Percentiles rank a stretch among this genome's conserved stretches.
These are phyloP conservation scores for Epichloe amarillans DNA, from an alignment of 2,329 filamentous ascomycete genomes.

Conservation along the genomic window DNA sequence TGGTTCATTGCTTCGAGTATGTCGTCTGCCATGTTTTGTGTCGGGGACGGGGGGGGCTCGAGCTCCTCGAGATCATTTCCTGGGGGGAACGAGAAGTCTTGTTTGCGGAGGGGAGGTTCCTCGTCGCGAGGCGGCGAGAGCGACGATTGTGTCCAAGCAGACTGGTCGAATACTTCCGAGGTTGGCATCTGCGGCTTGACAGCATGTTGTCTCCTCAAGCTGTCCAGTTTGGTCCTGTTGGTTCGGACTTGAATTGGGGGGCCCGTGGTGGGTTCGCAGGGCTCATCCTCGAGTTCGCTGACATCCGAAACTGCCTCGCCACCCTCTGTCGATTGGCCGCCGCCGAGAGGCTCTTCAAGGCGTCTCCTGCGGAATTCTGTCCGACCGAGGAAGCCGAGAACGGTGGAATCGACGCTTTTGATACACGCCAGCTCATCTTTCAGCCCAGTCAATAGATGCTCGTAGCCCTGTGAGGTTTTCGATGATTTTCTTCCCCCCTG, in stretches of 20 bases:
- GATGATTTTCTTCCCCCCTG: slow-evolving; percentile 8
- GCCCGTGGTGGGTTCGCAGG: slow-evolving; percentile 6
- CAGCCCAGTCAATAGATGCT: slow-evolving; percentile 28
- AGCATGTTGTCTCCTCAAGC: slow-evolving; percentile 11
- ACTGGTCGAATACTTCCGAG: slow-evolving; percentile 9
- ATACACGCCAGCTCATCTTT: slow-evolving; percentile 25
- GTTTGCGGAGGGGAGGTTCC: neutral
- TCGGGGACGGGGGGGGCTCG: slow-evolving; percentile 21
- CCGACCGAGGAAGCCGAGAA: slow-evolving; percentile 8
- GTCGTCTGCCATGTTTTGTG: slow-evolving; percentile 39
- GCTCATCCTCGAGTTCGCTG: slow-evolving; percentile 39
- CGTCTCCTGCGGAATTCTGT: neutral
- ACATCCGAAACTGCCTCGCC: slow-evolving; percentile 29
- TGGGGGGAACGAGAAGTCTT: neutral
- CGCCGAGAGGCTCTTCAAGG: neutral
- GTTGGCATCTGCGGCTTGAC: slow-evolving; percentile 17
- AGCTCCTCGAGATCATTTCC: slow-evolving; percentile 1
- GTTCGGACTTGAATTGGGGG: slow-evolving; percentile 12
- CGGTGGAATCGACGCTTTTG: slow-evolving; percentile 7
- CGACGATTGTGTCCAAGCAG: neutral
- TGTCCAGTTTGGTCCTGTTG: slow-evolving; percentile 12
- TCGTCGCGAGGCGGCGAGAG: neutral
- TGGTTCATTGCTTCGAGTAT: slow-evolving; percentile 42
- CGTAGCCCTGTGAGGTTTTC: slow-evolving; percentile 28
- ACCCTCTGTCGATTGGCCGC: slow-evolving; percentile 7